phyloP scores from a whole-genome alignment of 2,329 filamentous ascomycete species.

The Clonostachys rosea region DNA sequence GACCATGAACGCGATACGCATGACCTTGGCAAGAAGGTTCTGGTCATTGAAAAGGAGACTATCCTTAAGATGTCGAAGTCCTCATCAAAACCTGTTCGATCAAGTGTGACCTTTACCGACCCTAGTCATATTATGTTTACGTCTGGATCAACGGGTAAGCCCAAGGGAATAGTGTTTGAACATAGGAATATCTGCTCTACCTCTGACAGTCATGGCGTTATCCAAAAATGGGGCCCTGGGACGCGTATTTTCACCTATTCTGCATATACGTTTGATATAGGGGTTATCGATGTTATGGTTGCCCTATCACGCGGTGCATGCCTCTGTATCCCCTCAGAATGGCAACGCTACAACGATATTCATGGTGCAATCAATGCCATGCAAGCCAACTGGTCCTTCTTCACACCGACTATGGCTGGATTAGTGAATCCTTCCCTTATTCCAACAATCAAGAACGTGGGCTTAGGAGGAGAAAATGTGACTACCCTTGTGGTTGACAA shows the following conservation, averaged over 20 bases:
- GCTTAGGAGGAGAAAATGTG: slow-evolving; percentile 8
- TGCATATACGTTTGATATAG: slow-evolving; percentile 47
- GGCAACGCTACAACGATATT: slow-evolving; percentile 46
- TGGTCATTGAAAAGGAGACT: too few species aligned
- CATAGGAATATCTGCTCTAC: slow-evolving; percentile 1
- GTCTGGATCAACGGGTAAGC: slow-evolving; percentile 12
- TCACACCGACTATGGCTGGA: slow-evolving; percentile 1
- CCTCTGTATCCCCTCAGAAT: slow-evolving; percentile 50
- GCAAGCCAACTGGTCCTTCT: not conserved
- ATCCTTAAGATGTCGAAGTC: too few species aligned
- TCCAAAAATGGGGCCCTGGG: slow-evolving; percentile 24
- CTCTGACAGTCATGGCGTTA: slow-evolving; percentile 3
- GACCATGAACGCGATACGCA: not conserved
- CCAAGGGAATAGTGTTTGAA: slow-evolving; percentile 13
- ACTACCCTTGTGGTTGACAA: slow-evolving; percentile 4
- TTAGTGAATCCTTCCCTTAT: slow-evolving; percentile 1
- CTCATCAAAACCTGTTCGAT: not conserved
- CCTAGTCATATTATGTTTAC: slow-evolving; percentile 12
- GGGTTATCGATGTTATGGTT: slow-evolving; percentile 48
- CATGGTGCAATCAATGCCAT: not conserved
- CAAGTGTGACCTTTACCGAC: slow-evolving; percentile 27
- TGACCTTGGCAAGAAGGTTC: too few species aligned
- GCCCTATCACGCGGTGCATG: slow-evolving; percentile 45
- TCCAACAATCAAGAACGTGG: slow-evolving; percentile 1
- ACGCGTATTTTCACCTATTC: slow-evolving; percentile 1